Base-by-base conservation (phyloP, 768 basidiomycete genomes). In the Neoboletus brunneissimus region DNA sequence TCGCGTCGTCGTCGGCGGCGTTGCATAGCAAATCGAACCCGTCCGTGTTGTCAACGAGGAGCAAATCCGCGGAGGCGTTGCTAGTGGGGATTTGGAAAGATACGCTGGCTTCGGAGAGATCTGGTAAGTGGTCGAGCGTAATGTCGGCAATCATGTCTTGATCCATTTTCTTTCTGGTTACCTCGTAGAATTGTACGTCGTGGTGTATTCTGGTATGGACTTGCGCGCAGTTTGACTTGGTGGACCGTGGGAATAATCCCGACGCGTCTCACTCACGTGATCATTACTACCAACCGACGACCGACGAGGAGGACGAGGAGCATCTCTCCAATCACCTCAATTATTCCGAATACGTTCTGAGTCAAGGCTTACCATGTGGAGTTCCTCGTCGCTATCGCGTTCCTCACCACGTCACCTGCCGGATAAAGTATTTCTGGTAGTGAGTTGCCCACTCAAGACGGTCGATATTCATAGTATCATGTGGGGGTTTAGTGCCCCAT, bases 61-160 rank as follows among this genome's bases (percentile, higher is more conserved):
- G 68, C 15, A 74, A 55, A 27, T 74, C 72, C 46, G 70, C 67
- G 41, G 68, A 51, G 22, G 61, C 25, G 10, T 56, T 60, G 44
- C 76, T 73, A 9, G 70, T 69, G 4, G 87, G 77, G 27, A 86
- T 77, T 60, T 84, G 77, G 60, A 83, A 81, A 16, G 76, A 79
- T 8, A 68, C 66, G 38, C 71, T 72, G 7, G 70, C 63, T 9
- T 72, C 69, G 4, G 85, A 83, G 49, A 77, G 64, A 58, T 86
- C 82, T 40, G 83, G 83, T 27, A 84, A 63, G 67, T 83, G 80
- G 64, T 79, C 76, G 47, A 79, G 68, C 54, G 81, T 86, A 22
- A 81, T 67, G 68, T 76, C 75, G 40, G 70, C 67, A 20, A 71
- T 64, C 60, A 63, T 69, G 60, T 64, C 61, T 18, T 61, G 56